Evolutionary conservation across 371 early-diverging fungal genomes (phyloP).

Genomic region (Rhizopus arrhizus): DNA sequence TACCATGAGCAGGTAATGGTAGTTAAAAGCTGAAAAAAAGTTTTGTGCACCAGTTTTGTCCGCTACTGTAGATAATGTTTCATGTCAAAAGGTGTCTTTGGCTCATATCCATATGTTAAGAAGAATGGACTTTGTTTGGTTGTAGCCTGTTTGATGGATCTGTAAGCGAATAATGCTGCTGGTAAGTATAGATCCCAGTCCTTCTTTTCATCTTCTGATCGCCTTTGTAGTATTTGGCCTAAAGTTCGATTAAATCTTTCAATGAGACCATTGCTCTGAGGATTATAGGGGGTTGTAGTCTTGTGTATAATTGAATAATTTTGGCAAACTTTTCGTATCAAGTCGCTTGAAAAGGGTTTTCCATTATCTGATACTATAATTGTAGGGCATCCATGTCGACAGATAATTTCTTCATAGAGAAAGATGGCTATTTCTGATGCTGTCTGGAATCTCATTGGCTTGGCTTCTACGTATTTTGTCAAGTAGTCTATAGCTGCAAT

Average conservation of each 20-base stretch:
- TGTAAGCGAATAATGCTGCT: constrained; percentile 1
- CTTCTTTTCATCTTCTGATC: background rate
- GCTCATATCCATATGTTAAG: too few relatives aligned
- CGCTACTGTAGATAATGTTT: too few relatives aligned
- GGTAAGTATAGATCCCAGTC: constrained; percentile 5
- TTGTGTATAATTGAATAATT: constrained; percentile 1
- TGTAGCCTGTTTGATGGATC: too few relatives aligned
- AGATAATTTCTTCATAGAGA: constrained; percentile 10
- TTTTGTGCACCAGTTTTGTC: too few relatives aligned
- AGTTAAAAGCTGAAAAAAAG: too few relatives aligned
- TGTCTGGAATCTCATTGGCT: background rate
- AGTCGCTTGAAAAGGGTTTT: constrained; percentile 1
- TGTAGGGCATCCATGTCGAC: constrained; percentile 3
- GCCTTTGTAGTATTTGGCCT: constrained; percentile 2
- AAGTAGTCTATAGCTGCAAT: too few relatives aligned
- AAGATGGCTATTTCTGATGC: constrained; percentile 2
- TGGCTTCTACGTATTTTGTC: constrained; percentile 6
- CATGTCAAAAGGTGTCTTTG: too few relatives aligned
- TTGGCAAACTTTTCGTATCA: background rate
- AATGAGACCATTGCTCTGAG: constrained; percentile 11
- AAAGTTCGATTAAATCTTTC: constrained; percentile 13
- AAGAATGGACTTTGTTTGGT: too few relatives aligned
- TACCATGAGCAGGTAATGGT: too few relatives aligned
- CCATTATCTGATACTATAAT: constrained; percentile 12
- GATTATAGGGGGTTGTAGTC: constrained; percentile 1